Evolutionary conservation across 805 yeast species (phyloP).

Genomic region (Saitoella complicata): DNA sequence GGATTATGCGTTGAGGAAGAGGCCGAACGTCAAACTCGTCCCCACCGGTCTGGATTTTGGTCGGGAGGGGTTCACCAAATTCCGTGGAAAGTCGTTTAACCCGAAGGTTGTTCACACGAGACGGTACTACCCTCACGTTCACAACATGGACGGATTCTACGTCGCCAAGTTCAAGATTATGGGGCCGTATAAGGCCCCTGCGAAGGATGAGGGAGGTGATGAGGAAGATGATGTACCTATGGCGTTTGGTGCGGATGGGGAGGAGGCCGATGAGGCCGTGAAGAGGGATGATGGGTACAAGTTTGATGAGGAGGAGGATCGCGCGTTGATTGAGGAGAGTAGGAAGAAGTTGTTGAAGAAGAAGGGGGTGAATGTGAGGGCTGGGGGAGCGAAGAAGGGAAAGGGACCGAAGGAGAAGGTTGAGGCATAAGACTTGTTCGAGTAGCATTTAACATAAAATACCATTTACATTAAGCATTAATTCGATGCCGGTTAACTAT

Average conservation of each 20-base stretch:
- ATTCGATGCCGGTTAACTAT: too few relatives aligned
- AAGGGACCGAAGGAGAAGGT: constrained; percentile 26
- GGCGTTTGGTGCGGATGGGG: neutral
- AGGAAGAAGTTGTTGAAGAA: constrained; percentile 14
- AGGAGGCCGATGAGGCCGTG: neutral
- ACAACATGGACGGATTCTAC: constrained; percentile 94
- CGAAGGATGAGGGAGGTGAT: constrained; percentile 2
- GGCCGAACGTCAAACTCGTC: constrained; percentile 90
- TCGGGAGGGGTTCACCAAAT: constrained; percentile 86
- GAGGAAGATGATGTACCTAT: constrained; percentile 1
- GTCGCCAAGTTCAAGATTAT: constrained; percentile 67
- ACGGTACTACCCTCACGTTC: constrained; percentile 96
- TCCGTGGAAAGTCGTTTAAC: constrained; percentile 82
- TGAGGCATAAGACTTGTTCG: too few relatives aligned
- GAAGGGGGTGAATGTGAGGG: constrained; percentile 98
- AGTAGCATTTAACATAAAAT: too few relatives aligned
- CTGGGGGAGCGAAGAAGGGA: constrained; percentile 84
- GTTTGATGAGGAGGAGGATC: constrained; percentile 3
- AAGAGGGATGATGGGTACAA: neutral
- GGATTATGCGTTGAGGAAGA: constrained; percentile 88
- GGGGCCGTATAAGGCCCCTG: neutral
- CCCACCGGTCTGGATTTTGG: constrained; percentile 89
- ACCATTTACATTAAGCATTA: too few relatives aligned
- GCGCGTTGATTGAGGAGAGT: neutral
- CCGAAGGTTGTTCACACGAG: constrained; percentile 64